Evolutionary conservation across 2,329 filamentous ascomycete genomes (phyloP), one percentile per base, ranked within the genome.

Genomic region (Beauveria varroae): DNA sequence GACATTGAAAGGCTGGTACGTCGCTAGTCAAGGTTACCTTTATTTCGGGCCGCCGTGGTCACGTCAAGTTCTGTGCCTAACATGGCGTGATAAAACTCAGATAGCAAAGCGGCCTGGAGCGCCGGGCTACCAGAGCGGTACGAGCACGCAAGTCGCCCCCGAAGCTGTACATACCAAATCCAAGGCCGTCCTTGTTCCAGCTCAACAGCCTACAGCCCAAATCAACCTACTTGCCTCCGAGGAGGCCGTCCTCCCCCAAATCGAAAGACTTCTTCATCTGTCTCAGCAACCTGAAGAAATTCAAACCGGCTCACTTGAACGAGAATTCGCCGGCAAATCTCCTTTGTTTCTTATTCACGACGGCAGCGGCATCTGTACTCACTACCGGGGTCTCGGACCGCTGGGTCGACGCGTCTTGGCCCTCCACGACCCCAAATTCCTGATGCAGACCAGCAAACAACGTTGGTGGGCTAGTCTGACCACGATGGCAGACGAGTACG

Each of bases 321-420:
- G 47, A 20, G 8, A 41, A 50, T 41, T 52, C 43, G 18, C 44
- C 16, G 22, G 18, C 3, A 22, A 26, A 20, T 10, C 43, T 20
- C 51, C 34, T 43, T 20, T 71, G 3, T 69, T 67, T 50, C 60
- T 72, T 4, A 66, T 72, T 61, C 70, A 71, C 47, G 69, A 72
- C 46, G 69, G 70, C 5, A 70, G 69, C 57, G 70, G 70, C 14
- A 62, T 68, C 9, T 68, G 63, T 53, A 70, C 59, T 60, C 50
- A 40, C 59, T 54, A 28, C n/a, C 34, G 40, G n/a, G 18, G 40
- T 52, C 49, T 37, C 2, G 16, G n/a, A 10, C 28, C 16, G n/a
- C 47, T 41, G 20, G 40, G 24, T 67, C 3, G 65, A 65, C 8
- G 50, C 37, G 26, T 60, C 63, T 24, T 68, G 66, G 28, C 50